Base-by-base conservation (phyloP, 2,329 filamentous ascomycete species). In the Emmonsia crescens region DNA sequence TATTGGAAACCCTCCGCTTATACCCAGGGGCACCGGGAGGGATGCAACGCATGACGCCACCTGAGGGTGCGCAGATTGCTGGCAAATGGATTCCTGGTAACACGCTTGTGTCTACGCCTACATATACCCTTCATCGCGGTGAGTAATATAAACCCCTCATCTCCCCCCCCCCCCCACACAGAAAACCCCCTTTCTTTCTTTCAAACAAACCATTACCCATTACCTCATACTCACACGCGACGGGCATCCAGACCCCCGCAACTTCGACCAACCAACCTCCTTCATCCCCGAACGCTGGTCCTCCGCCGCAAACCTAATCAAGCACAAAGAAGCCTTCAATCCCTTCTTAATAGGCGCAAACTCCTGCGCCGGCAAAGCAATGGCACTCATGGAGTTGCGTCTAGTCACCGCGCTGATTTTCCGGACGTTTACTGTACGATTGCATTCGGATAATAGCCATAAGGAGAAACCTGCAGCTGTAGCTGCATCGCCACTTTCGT, bases 341-440 rank as follows among this genome's bases (percentile, higher is more conserved):
- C 71, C 72, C 0, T 73, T 72, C 56, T 60, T 38, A 21, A 60
- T 52, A 66, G 71, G 71, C 10, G 60, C 63, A 12, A 72, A 72
- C 52, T 66, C 64, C 19, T 75, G 72, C 59, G 64, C 67, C 0
- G 71, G 73, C 0, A 72, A 71, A 57, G 66, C 67, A 3, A 60
- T 75, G 1, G 73, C 71, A 6, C 61, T 74, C 59, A 67, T 73
- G 64, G 68, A 71, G 24, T 61, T 75, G 44, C 67, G 71, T 2
- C 66, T 68, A 27, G 62, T 69, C 14, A 55, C 72, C 71, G 71
- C 71, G 70, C 67, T 71, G 71, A 71, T 73, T 70, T 68, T 68
- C 63, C 66, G 40, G 14, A 54, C 64, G 70, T 72, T 74, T 76
- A 73, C 76, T 70, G 73, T 73, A 71, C 75, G 72, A 71, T 72